Percentiles rank a stretch among this genome's conserved stretches.
Evolutionary conservation across 768 basidiomycete species (phyloP).

Genomic region (Boletus coccyginus): DNA sequence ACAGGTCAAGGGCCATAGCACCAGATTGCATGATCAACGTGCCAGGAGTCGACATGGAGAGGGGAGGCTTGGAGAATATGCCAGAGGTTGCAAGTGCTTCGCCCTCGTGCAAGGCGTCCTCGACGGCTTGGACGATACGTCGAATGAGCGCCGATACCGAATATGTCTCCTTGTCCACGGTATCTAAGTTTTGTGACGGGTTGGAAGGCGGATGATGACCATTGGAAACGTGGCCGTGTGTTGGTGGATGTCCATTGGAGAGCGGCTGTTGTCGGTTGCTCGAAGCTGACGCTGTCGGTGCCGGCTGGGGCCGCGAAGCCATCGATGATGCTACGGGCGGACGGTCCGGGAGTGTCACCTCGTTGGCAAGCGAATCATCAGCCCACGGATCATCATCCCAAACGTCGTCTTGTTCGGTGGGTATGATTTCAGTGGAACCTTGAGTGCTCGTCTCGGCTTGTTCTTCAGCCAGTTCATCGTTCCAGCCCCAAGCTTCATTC

Average conservation of each 20-base stretch:
- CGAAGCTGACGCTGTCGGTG: constrained; percentile 47
- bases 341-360: constrained; percentile 26
- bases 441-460: constrained; percentile 25
- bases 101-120: constrained; percentile 66
- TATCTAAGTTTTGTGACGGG: constrained; percentile 15
- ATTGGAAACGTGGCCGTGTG: constrained; percentile 21
- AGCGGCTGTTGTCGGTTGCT: constrained; percentile 51
- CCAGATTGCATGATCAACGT: constrained; percentile 58
- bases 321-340: constrained; percentile 24
- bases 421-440: constrained; percentile 11
- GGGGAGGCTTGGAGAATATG: constrained; percentile 40
- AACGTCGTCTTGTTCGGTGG: constrained; percentile 41
- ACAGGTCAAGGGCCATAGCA: constrained; percentile 70
- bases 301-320: constrained; percentile 30
- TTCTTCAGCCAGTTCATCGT: constrained; percentile 40
- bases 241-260: constrained; percentile 15
- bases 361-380: constrained; percentile 38
- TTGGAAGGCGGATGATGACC: constrained; percentile 15
- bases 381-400: constrained; percentile 77
- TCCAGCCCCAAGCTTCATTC: constrained; percentile 76
- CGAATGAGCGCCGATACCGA: constrained; percentile 56
- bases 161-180: constrained; percentile 47
- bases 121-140: constrained; percentile 52
- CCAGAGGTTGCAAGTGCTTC: constrained; percentile 57
- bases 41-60: constrained; percentile 42